A percentile compares a stretch with the other conserved stretches of the same genome.
These are phyloP conservation scores for Arachis hypogaea DNA, from an alignment of 306 rosid species.

Conservation along the genomic window DNA sequence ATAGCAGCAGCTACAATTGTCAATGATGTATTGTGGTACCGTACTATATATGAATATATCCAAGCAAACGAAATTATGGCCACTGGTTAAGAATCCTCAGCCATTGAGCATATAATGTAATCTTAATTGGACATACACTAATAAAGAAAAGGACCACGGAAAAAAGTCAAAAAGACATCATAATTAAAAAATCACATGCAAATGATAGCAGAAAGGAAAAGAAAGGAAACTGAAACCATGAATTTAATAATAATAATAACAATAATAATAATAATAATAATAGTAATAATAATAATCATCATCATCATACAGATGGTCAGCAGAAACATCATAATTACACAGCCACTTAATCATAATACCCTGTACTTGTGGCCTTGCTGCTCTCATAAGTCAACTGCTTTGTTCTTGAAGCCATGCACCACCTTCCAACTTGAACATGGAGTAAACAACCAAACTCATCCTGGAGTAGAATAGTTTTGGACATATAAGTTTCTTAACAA, in stretches of 20 bases:
- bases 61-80: not conserved
- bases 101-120: too few species aligned
- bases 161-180: not conserved
- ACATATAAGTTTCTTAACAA: not conserved
- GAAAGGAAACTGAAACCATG: not conserved
- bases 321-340: constrained; percentile 46
- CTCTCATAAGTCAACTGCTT: constrained; percentile 17
- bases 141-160: too few species aligned
- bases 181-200: not conserved
- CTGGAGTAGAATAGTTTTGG: not conserved
- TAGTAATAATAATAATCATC: constrained; percentile 32
- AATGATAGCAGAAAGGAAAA: not conserved
- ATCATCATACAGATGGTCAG: constrained; percentile 42
- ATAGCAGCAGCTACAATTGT: not conserved
- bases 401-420: constrained; percentile 23
- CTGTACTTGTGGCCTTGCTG: constrained; percentile 9
- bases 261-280: constrained; percentile 17
- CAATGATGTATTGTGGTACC: not conserved
- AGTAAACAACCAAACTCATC: not conserved
- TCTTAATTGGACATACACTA: too few species aligned
- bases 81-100: not conserved
- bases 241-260: not conserved
- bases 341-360: constrained; percentile 45
- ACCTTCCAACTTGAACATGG: constrained; percentile 35
- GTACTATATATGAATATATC: not conserved